A percentile compares a stretch with the other conserved stretches of the same genome.
Conservation (phyloP, 2,329 filamentous ascomycete species). For the Sarocladiaceae sp. region DNA sequence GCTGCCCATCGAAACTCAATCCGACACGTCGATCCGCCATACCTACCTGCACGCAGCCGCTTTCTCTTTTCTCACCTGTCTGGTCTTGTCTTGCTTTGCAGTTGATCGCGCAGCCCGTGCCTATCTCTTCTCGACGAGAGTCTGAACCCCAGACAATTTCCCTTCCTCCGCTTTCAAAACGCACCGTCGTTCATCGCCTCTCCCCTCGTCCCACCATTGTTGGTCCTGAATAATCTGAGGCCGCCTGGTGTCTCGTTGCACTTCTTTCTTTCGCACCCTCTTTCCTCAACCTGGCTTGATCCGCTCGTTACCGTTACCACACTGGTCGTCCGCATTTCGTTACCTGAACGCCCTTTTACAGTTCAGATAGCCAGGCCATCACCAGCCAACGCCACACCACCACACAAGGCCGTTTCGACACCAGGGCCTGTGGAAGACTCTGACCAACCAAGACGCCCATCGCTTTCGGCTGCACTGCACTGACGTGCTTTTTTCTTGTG, state of each 20-base stretch:
- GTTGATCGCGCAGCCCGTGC: not conserved
- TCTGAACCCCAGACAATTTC: slow-evolving; percentile 8
- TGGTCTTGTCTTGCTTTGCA: not conserved
- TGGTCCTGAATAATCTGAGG: slow-evolving; percentile 1
- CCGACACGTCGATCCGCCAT: slow-evolving; percentile 1
- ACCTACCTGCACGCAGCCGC: not conserved
- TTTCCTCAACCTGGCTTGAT: not conserved
- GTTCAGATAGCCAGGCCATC: not conserved
- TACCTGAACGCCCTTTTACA: not conserved
- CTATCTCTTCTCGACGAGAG: not conserved
- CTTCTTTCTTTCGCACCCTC: not conserved
- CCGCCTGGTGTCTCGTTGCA: not conserved
- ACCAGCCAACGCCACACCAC: not conserved
- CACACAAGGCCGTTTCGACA: not conserved
- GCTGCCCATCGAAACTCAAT: slow-evolving; percentile 4
- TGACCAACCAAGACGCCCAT: slow-evolving; percentile 6
- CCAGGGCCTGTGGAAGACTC: not conserved
- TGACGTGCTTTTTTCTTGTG: not conserved
- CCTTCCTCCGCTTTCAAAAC: slow-evolving; percentile 8
- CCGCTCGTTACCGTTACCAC: slow-evolving; percentile 2
- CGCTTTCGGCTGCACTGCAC: not conserved
- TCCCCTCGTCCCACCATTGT: slow-evolving; percentile 49
- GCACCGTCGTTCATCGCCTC: slow-evolving; percentile 31
- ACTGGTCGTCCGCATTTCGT: not conserved
- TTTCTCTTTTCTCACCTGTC: not conserved